Base-by-base conservation (phyloP, 1,139 yeast species). In the Kodamaea derodonti region DNA sequence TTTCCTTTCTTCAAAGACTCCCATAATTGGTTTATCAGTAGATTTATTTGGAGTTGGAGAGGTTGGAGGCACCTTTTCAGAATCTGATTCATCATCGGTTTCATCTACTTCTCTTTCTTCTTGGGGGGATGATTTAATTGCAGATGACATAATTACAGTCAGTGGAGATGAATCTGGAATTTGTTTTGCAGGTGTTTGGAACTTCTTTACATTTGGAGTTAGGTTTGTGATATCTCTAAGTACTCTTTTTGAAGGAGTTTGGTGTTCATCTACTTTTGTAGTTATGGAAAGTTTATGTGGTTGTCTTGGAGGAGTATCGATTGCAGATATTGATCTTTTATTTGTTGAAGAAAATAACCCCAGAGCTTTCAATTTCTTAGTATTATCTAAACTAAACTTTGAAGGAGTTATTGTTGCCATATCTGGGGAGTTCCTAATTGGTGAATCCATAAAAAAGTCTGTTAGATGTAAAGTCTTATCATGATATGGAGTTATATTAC, bases 371-470 rank as follows among this genome's bases (percentile, higher is more conserved):
- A 14, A 18, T 13, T 27, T 27, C 33, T 41, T 44, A 7, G 6
- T 9, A 32, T 54, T 53, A 14, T 51, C 54, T 12, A 65, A 40
- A 31, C 45, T 55, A 38, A 69, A 69, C 39, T 60, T 63, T 3
- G 72, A 65, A 2, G 75, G 75, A 2, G 75, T 69, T 17, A 68
- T 65, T 2, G 73, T 62, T 31, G 60, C 69, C 32, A 62, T 40
- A 30, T 64, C 69, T 2, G 70, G 69, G 29, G 39, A 44, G 48
- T 33, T 36, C 30, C 59, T 50, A 24, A 67, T 62, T 10, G 75
- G 75, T 8, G 70, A 61, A 38, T 69, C 75, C 56, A 65, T 67
- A 46, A 66, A 69, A 38, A 69, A 68, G 42, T 69, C 75, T 2
- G 69, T 53, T 33, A 66, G 51, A 40, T 66, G 72, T 35, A 66